Base-by-base conservation (phyloP, 2,329 filamentous ascomycete species). In the Didymellaceae sp. region DNA sequence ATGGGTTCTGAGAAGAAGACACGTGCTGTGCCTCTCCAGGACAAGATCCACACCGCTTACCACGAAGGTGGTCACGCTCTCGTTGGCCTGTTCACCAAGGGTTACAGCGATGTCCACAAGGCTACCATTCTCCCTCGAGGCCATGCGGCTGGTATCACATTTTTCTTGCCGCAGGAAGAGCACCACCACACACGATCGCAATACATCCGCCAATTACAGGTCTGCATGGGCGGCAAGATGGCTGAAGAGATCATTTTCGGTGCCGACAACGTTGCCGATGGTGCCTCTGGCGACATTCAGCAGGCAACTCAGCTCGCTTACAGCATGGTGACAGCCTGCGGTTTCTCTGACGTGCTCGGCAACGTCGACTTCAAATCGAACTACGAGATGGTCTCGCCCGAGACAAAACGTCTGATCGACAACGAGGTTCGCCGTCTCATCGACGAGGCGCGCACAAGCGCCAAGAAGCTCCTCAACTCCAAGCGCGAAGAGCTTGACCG, bases 21-120 rank as follows among this genome's bases (percentile, higher is more conserved):
- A 61, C 91, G 93, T 76, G 84, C 97, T 47, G 93, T 99, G 47
- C 89, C 88, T 33, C 86, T 93, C 58, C 91, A 96, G 77, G 94
- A 99, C 77, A 97, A 95, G 78, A 84, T 94, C 63, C 87, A 91
- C 81, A 96, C 92, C n/a, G 91, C 91, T 1, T 96, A 96, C 67
- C 91, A 96, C 68, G 94, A 99, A 77, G 95, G 93, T 47, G 94
- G 94, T 2, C 94, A 99, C 73, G 91, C 94, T 7, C 83, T 99
- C 13, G 90, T 97, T 52, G 88, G 88, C 47, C 86, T 97, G 66
- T 91, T 93, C 62, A 90, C 87, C 10, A 86, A 88, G 54, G 85
- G 84, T 28, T 84, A 88, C 43, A 87, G 82, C 57, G 89, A 88
- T 24, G 81, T 99, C 1, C 97, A 99, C 82, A 99, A 99, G 77